Conservation (phyloP, 2,329 filamentous ascomycete genomes). For the Penicillium sp. region DNA sequence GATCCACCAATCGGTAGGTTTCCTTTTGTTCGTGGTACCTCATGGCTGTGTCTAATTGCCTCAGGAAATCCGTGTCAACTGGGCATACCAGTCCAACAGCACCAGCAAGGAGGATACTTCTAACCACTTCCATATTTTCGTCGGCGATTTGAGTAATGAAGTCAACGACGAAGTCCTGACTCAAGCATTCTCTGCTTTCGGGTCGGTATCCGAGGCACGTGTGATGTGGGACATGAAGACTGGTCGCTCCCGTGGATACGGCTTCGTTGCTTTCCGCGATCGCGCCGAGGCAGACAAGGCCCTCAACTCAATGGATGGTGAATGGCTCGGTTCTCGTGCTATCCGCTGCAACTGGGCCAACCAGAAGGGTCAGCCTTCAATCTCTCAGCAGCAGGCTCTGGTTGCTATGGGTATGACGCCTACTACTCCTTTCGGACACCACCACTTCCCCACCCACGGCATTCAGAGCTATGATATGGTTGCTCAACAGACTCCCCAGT, state of each 20-base stretch:
- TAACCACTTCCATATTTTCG: slow-evolving; percentile 97
- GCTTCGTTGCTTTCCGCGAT: slow-evolving; percentile 94
- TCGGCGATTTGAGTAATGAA: slow-evolving; percentile 94
- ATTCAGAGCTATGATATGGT: slow-evolving; percentile 98
- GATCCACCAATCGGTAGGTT: slow-evolving; percentile 75
- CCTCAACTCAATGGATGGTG: slow-evolving; percentile 93
- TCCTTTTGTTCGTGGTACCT: not conserved
- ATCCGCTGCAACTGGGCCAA: slow-evolving; percentile 99
- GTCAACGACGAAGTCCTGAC: slow-evolving; percentile 92
- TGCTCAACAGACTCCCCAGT: slow-evolving; percentile 83
- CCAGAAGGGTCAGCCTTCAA: slow-evolving; percentile 98
- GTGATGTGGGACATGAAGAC: slow-evolving; percentile 99
- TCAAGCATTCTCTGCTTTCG: slow-evolving; percentile 92
- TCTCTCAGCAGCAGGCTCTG: slow-evolving; percentile 95
- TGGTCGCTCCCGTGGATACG: slow-evolving; percentile 89
- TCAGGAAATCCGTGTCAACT: slow-evolving; percentile 97
- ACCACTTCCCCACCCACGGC: slow-evolving; percentile 94
- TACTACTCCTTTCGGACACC: slow-evolving; percentile 89
- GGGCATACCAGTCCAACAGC: slow-evolving; percentile 96
- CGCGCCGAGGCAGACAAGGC: slow-evolving; percentile 90
- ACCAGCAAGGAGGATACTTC: slow-evolving; percentile 94
- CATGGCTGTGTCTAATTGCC: not conserved
- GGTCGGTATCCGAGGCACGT: slow-evolving; percentile 88
- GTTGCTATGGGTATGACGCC: slow-evolving; percentile 96
- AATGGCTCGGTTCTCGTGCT: slow-evolving; percentile 95